These are phyloP conservation scores for Takashimella tepidaria DNA, from an alignment of 1,284 basidiomycete species.

Conservation along the genomic window DNA sequence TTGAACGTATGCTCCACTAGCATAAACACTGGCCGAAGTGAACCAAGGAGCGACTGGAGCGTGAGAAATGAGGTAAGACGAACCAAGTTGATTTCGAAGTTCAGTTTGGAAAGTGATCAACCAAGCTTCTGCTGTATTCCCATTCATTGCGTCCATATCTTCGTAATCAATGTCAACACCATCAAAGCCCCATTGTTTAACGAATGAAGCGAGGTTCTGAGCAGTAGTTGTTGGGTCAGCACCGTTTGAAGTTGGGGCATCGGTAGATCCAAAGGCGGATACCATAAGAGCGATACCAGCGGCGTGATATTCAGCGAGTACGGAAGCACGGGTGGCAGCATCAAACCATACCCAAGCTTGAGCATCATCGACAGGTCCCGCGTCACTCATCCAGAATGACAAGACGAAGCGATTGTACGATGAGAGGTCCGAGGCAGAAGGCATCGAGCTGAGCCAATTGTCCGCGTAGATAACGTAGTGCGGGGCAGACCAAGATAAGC, in stretches of 20 bases:
- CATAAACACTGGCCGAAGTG: slow-evolving; percentile 3
- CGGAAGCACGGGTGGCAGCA: slow-evolving; percentile 7
- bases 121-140: slow-evolving; percentile 16
- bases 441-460: slow-evolving; percentile 6
- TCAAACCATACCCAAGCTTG: slow-evolving; percentile 17
- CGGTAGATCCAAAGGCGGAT: slow-evolving; percentile 36
- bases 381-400: slow-evolving; percentile 43
- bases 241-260: slow-evolving; percentile 31
- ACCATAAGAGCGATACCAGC: slow-evolving; percentile 42
- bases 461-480: slow-evolving; percentile 5
- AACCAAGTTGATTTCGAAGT: slow-evolving; percentile 17
- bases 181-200: slow-evolving; percentile 43
- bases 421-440: slow-evolving; percentile 10
- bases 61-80: slow-evolving; percentile 28
- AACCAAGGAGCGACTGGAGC: slow-evolving; percentile 23
- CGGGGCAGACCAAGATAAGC: neutral
- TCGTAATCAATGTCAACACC: slow-evolving; percentile 50
- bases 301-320: slow-evolving; percentile 35
- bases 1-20: slow-evolving; percentile 17
- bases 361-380: slow-evolving; percentile 18
- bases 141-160: slow-evolving; percentile 15
- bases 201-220: slow-evolving; percentile 25
- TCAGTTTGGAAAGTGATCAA: slow-evolving; percentile 26
- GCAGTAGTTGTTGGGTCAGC: slow-evolving; percentile 30
- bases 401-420: slow-evolving; percentile 40